These are phyloP conservation scores for Trypethelium eluteriae DNA, from an alignment of 495 filamentous ascomycete species.

Conservation along the genomic window DNA sequence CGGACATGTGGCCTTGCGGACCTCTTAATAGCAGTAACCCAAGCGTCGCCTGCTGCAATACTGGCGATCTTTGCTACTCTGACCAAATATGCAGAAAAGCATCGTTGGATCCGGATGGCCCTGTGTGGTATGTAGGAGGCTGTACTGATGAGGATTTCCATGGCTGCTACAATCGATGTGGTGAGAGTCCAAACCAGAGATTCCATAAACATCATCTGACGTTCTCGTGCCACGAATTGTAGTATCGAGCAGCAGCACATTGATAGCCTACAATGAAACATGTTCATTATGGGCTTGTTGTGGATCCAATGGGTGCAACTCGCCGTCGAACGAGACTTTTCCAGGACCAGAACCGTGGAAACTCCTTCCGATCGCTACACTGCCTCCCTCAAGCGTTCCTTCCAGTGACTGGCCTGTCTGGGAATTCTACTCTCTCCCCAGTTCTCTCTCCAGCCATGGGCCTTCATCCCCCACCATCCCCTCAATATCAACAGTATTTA, in stretches of 20 bases:
- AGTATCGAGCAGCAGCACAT: background rate
- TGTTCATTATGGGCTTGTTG: background rate
- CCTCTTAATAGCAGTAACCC: background rate
- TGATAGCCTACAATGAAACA: background rate
- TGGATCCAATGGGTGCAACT: background rate
- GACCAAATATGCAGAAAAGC: background rate
- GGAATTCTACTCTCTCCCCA: background rate
- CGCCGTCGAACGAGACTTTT: background rate
- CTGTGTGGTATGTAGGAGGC: slow-evolving; percentile 1
- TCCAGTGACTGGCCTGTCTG: background rate
- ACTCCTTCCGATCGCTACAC: background rate
- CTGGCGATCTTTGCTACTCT: background rate
- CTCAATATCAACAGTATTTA: background rate
- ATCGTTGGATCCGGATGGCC: background rate
- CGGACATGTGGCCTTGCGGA: slow-evolving; percentile 1
- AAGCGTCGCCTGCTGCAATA: background rate
- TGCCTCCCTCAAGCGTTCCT: background rate
- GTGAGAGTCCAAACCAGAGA: background rate
- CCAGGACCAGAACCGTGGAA: background rate
- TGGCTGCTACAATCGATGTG: background rate
- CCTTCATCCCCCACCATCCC: background rate
- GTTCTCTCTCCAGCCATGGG: background rate
- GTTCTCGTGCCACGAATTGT: no score
- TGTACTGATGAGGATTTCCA: background rate
- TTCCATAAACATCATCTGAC: background rate